Conservation (phyloP, 495 filamentous ascomycete species). For the Hypoxylon crocopeplum region DNA sequence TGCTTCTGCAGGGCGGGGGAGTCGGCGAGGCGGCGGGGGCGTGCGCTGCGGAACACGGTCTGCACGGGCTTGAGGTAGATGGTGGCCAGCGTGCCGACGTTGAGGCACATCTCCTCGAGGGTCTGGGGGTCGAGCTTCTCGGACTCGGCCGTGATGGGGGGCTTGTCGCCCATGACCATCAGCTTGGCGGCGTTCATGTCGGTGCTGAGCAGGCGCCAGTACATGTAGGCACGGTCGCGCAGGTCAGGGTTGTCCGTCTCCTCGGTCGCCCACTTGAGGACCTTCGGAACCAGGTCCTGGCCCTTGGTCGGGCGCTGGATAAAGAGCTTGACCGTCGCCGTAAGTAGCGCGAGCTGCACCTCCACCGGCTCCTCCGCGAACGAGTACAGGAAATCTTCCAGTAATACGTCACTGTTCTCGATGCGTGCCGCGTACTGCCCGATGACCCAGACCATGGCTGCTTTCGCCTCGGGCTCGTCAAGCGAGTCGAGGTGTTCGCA, state of each 20-base stretch:
- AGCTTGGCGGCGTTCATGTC: constrained; percentile 85
- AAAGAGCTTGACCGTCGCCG: constrained; percentile 97
- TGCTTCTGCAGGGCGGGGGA: constrained; percentile 84
- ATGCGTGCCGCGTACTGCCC: constrained; percentile 97
- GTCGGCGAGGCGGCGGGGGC: constrained; percentile 76
- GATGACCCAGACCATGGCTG: constrained; percentile 99
- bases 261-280: constrained; percentile 98
- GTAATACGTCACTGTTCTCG: constrained; percentile 89
- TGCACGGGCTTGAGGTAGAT: constrained; percentile 98
- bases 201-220: constrained; percentile 96
- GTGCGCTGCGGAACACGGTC: constrained; percentile 92
- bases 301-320: constrained; percentile 96
- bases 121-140: constrained; percentile 92
- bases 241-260: constrained; percentile 99
- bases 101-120: constrained; percentile 95
- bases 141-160: constrained; percentile 93
- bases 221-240: constrained; percentile 96
- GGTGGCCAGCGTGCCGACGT: constrained; percentile 93
- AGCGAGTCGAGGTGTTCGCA: constrained; percentile 97
- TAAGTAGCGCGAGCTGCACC: constrained; percentile 92
- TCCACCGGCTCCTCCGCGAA: constrained; percentile 95
- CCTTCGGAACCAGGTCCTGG: constrained; percentile 90
- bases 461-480: constrained; percentile 98
- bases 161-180: constrained; percentile 96
- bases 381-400: constrained; percentile 93